phyloP scores from a whole-genome alignment of 2,329 filamentous ascomycete genomes.

The Cladosporium oxysporum region DNA sequence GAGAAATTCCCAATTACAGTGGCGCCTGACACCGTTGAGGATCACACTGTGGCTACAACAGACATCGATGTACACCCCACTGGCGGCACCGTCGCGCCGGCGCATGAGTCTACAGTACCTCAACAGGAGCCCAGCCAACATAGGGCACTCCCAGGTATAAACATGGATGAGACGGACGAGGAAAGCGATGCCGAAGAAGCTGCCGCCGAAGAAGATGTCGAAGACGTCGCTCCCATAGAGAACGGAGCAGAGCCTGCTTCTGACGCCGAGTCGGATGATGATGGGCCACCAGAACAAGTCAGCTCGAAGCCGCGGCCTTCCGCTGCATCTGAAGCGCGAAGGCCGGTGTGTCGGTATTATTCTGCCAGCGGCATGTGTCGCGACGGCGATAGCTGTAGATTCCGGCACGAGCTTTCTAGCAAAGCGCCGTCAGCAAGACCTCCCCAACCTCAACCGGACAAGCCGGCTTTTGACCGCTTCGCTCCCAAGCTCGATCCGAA shows the following conservation, averaged over 20 bases:
- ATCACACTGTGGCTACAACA: not conserved
- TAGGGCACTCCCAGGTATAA: constrained; percentile 7
- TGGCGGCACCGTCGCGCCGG: not conserved
- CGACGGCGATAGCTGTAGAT: constrained; percentile 37
- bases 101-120: not conserved
- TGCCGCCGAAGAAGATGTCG: constrained; percentile 10
- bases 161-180: constrained; percentile 16
- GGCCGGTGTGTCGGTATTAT: constrained; percentile 35
- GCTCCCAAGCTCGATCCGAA: constrained; percentile 26
- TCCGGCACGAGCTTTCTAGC: constrained; percentile 34
- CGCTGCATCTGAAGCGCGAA: constrained; percentile 3
- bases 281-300: constrained; percentile 41
- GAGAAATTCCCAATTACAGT: not conserved
- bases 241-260: constrained; percentile 35
- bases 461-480: constrained; percentile 22
- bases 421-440: constrained; percentile 17
- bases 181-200: not conserved
- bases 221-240: constrained; percentile 30
- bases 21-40: not conserved
- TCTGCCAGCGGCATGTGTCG: constrained; percentile 35
- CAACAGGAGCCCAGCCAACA: not conserved
- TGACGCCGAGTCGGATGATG: constrained; percentile 35
- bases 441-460: constrained; percentile 11
- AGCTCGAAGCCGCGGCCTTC: constrained; percentile 38
- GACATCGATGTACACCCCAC: no score